These are phyloP conservation scores for Diplotaxis tenuifolia DNA, from an alignment of 345 rosid genomes.

Conservation along the genomic window DNA sequence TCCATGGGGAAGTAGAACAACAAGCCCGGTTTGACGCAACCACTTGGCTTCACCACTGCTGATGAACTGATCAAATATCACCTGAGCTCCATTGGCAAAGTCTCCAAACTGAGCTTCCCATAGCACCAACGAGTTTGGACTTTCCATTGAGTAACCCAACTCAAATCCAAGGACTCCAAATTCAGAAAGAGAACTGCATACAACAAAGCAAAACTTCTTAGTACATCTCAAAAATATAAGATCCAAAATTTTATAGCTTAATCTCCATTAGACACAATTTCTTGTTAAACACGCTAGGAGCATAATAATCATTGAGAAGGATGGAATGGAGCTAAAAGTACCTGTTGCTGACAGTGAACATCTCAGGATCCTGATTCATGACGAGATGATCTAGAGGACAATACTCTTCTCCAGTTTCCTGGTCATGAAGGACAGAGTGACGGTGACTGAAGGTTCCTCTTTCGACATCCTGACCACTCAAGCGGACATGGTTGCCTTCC, in stretches of 20 bases:
- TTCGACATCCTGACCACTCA: slow-evolving; percentile 93
- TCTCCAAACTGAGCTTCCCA: slow-evolving; percentile 95
- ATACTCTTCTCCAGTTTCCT: slow-evolving; percentile 66
- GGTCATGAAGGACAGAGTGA: slow-evolving; percentile 75
- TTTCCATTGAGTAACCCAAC: slow-evolving; percentile 86
- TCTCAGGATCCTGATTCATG: slow-evolving; percentile 67
- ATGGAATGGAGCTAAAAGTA: slow-evolving; percentile 21
- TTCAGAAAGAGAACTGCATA: slow-evolving; percentile 74
- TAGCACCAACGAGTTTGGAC: slow-evolving; percentile 67
- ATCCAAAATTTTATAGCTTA: no score
- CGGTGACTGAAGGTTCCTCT: slow-evolving; percentile 88
- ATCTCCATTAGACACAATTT: background rate
- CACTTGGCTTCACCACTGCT: slow-evolving; percentile 86
- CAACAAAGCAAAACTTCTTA: slow-evolving; percentile 13
- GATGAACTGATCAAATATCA: slow-evolving; percentile 74
- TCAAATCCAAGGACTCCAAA: slow-evolving; percentile 86
- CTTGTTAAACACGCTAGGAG: background rate
- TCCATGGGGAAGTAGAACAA: slow-evolving; percentile 74
- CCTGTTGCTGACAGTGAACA: slow-evolving; percentile 93
- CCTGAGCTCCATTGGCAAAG: slow-evolving; percentile 83
- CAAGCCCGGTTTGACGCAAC: slow-evolving; percentile 82
- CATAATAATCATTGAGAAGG: background rate
- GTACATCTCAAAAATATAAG: background rate
- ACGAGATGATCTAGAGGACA: slow-evolving; percentile 75
- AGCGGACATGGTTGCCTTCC: slow-evolving; percentile 86